phyloP scores from a whole-genome alignment of 1,139 yeast genomes.

The Pneumocystis oryctolagi region DNA sequence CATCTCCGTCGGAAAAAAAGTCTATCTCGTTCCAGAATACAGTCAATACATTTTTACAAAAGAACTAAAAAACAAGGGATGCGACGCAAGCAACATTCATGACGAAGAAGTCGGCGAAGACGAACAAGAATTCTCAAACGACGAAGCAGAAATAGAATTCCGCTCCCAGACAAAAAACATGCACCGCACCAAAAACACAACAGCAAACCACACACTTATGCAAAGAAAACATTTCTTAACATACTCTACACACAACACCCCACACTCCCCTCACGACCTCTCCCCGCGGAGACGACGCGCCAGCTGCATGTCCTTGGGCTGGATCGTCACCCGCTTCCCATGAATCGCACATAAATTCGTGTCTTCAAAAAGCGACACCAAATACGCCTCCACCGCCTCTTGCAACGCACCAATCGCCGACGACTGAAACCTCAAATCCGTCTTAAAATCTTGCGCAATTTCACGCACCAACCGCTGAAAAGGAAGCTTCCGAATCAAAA shows the following conservation, averaged over 20 bases:
- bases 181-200: conserved; percentile 3
- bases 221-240: no score
- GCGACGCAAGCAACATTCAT: conserved; percentile 87
- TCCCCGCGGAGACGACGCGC: conserved; percentile 99
- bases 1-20: conserved; percentile 40
- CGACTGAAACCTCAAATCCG: conserved; percentile 95
- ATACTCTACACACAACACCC: background rate
- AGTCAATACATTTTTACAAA: conserved; percentile 71
- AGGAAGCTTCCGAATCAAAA: conserved; percentile 92
- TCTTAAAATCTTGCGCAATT: conserved; percentile 95
- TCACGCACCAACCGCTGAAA: conserved; percentile 98
- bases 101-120: conserved; percentile 89
- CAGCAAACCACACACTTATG: background rate
- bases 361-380: conserved; percentile 73
- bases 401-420: conserved; percentile 98
- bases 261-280: conserved; percentile 13
- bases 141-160: conserved; percentile 24
- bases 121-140: conserved; percentile 91
- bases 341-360: conserved; percentile 98
- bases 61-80: conserved; percentile 58
- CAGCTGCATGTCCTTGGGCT: conserved; percentile 97
- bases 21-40: conserved; percentile 64
- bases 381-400: conserved; percentile 97
- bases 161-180: conserved; percentile 10
- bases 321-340: conserved; percentile 98